Evolutionary conservation across 768 basidiomycete genomes (phyloP).

Genomic region (Rhodotorula babjevae): DNA sequence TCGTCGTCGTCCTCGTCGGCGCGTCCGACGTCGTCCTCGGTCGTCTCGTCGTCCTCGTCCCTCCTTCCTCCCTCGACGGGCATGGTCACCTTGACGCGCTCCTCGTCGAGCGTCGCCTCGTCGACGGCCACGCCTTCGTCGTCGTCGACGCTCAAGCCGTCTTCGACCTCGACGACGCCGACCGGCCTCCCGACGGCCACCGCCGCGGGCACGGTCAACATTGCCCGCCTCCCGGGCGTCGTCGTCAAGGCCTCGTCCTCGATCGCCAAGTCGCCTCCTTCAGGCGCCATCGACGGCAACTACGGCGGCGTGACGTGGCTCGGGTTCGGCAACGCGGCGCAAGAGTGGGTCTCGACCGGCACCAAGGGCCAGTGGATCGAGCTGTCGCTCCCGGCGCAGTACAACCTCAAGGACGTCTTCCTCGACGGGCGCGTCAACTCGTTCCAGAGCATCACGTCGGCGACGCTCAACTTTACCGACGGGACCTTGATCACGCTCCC

Average conservation of each 20-base stretch:
- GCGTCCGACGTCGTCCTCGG: background rate
- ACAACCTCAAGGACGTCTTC: slow-evolving; percentile 24
- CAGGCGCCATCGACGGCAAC: slow-evolving; percentile 20
- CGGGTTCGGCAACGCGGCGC: slow-evolving; percentile 13
- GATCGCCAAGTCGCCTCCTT: slow-evolving; percentile 5
- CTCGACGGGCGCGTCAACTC: slow-evolving; percentile 8
- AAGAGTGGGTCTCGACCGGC: slow-evolving; percentile 21
- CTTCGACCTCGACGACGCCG: background rate
- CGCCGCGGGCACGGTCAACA: slow-evolving; percentile 7
- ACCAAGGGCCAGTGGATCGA: slow-evolving; percentile 18
- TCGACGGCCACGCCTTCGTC: background rate
- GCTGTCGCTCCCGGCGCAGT: slow-evolving; percentile 8
- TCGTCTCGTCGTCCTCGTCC: background rate
- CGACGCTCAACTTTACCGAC: slow-evolving; percentile 13
- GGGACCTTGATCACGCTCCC: slow-evolving; percentile 6
- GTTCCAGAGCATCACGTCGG: background rate
- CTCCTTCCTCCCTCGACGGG: background rate
- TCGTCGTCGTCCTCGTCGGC: too few relatives aligned
- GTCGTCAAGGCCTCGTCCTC: background rate
- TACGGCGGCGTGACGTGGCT: slow-evolving; percentile 20
- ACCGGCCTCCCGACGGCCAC: slow-evolving; percentile 5
- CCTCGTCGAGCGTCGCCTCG: background rate
- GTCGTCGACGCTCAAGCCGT: background rate
- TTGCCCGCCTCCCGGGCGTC: slow-evolving; percentile 6
- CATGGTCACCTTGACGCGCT: background rate